These are phyloP conservation scores for Trypanosoma rangeli DNA, from an alignment of 208 protist species.

Conservation along the genomic window DNA sequence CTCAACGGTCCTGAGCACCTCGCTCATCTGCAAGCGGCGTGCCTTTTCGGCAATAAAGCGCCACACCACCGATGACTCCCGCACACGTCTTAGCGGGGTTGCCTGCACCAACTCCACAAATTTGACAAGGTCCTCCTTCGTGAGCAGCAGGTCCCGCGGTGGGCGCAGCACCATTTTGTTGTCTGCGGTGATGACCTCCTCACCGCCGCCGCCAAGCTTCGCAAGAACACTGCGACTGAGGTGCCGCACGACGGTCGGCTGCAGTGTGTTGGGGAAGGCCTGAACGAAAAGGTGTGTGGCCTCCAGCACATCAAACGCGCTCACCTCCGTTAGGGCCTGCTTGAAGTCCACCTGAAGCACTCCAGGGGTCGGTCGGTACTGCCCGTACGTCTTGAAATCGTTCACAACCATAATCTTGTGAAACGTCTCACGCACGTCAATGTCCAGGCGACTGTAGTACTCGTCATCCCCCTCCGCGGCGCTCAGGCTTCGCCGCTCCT, in stretches of 20 bases:
- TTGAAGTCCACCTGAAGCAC: slow-evolving; percentile 70
- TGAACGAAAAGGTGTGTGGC: slow-evolving; percentile 56
- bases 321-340: slow-evolving; percentile 51
- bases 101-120: slow-evolving; percentile 45
- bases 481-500: slow-evolving; percentile 24
- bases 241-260: slow-evolving; percentile 30
- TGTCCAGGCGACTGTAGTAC: slow-evolving; percentile 57
- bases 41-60: slow-evolving; percentile 61
- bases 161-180: slow-evolving; percentile 36
- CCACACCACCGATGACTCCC: slow-evolving; percentile 46
- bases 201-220: slow-evolving; percentile 50
- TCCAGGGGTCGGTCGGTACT: slow-evolving; percentile 61
- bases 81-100: slow-evolving; percentile 45
- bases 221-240: slow-evolving; percentile 58
- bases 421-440: slow-evolving; percentile 77
- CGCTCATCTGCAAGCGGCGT: slow-evolving; percentile 31
- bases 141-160: slow-evolving; percentile 44
- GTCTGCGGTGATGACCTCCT: slow-evolving; percentile 52
- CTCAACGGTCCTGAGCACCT: slow-evolving; percentile 19
- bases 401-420: slow-evolving; percentile 49
- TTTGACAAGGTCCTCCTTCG: slow-evolving; percentile 39
- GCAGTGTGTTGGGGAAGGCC: slow-evolving; percentile 49
- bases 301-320: slow-evolving; percentile 59
- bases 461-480: slow-evolving; percentile 33
- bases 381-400: slow-evolving; percentile 47